Evolutionary conservation across 805 yeast genomes (phyloP).

Genomic region (Cyberlindnera galapagoensis): DNA sequence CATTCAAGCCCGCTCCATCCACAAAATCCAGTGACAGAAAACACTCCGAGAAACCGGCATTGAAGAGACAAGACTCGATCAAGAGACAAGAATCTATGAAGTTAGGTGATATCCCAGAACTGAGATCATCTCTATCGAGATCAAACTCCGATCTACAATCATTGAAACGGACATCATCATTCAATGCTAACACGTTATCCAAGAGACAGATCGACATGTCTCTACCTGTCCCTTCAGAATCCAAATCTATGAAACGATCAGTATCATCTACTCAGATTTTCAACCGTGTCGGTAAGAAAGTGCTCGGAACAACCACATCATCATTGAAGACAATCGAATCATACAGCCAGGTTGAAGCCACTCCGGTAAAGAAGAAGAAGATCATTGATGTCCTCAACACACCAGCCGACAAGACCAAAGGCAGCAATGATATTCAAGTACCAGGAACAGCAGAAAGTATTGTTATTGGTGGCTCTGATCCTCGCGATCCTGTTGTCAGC

Average conservation of each 20-base stretch:
- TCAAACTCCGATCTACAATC: slow-evolving; percentile 20
- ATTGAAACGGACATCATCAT: slow-evolving; percentile 20
- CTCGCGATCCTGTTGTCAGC: slow-evolving; percentile 2
- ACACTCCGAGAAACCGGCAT: slow-evolving; percentile 5
- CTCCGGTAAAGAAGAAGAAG: slow-evolving; percentile 21
- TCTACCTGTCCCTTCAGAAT: slow-evolving; percentile 14
- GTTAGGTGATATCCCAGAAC: slow-evolving; percentile 19
- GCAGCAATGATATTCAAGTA: background rate
- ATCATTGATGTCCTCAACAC: slow-evolving; percentile 15
- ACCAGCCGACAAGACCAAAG: slow-evolving; percentile 7
- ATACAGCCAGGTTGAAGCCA: slow-evolving; percentile 23
- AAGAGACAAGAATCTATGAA: slow-evolving; percentile 5
- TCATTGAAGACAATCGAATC: slow-evolving; percentile 9
- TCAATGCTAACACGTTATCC: slow-evolving; percentile 19
- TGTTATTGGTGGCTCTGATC: background rate
- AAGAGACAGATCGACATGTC: slow-evolving; percentile 24
- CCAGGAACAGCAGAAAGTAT: slow-evolving; percentile 5
- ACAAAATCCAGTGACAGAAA: slow-evolving; percentile 3
- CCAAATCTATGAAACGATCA: slow-evolving; percentile 8
- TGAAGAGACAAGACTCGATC: slow-evolving; percentile 15
- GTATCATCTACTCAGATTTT: slow-evolving; percentile 21
- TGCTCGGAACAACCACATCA: background rate
- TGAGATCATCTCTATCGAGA: slow-evolving; percentile 13
- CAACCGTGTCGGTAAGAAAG: slow-evolving; percentile 23
- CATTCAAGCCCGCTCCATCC: slow-evolving; percentile 10